Evolutionary conservation across 805 yeast genomes (phyloP).

Genomic region (Yarrowia yakushimensis): DNA sequence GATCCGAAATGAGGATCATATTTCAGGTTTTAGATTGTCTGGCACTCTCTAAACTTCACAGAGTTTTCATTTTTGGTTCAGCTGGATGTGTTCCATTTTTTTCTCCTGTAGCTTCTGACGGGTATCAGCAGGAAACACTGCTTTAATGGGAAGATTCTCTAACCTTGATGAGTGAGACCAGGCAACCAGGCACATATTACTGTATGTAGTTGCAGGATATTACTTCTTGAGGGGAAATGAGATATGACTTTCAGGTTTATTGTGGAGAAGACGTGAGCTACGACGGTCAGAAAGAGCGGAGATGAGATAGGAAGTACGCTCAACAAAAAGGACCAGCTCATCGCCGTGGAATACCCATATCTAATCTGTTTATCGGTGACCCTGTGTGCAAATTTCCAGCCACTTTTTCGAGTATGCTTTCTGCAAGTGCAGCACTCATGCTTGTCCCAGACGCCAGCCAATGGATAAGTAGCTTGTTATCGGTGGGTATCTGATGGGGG

Average conservation of each 20-base stretch:
- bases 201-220: background rate
- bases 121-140: slow-evolving; percentile 4
- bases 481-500: background rate
- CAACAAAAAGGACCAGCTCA: background rate
- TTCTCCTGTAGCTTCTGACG: background rate
- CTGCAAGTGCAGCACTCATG: background rate
- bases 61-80: background rate
- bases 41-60: background rate
- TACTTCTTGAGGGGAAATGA: background rate
- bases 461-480: slow-evolving; percentile 21
- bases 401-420: background rate
- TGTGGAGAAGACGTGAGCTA: background rate
- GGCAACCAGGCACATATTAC: slow-evolving; percentile 8
- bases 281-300: background rate
- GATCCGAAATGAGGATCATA: background rate
- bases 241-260: background rate
- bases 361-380: background rate
- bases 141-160: slow-evolving; percentile 6
- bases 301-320: background rate
- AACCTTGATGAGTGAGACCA: background rate
- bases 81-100: too few species aligned
- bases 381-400: background rate
- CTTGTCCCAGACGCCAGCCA: slow-evolving; percentile 3
- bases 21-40: background rate
- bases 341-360: too few species aligned